Conservation (phyloP, 1,139 yeast species). For the Pichiaceae sp. region DNA sequence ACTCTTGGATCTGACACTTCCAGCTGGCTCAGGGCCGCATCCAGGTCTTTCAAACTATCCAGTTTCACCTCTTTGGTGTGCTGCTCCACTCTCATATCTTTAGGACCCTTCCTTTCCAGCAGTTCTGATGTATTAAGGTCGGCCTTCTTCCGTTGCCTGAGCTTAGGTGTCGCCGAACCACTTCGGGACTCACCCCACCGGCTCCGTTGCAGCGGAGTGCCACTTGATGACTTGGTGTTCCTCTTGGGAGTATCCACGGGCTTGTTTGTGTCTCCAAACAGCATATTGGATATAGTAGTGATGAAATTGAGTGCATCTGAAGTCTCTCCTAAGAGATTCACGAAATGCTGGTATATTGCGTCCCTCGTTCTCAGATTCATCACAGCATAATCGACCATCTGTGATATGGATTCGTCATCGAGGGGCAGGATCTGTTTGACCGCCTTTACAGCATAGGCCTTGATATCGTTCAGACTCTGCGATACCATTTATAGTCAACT, state of each 20-base stretch:
- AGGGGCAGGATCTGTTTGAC: constrained; percentile 39
- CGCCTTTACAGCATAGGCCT: constrained; percentile 27
- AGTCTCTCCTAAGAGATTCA: constrained; percentile 46
- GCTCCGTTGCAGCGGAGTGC: constrained; percentile 1
- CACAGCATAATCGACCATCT: constrained; percentile 42
- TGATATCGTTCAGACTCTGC: constrained; percentile 18
- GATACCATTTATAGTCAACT: constrained; percentile 11
- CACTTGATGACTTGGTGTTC: background rate
- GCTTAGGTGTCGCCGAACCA: constrained; percentile 1
- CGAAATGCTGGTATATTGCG: constrained; percentile 39
- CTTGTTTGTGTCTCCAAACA: constrained; percentile 14
- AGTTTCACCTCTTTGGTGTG: constrained; percentile 15
- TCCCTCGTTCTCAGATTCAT: constrained; percentile 31
- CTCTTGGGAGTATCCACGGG: background rate
- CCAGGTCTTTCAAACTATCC: constrained; percentile 48
- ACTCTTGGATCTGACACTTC: constrained; percentile 25
- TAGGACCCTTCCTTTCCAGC: constrained; percentile 14
- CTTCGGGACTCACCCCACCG: background rate
- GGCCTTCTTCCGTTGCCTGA: constrained; percentile 7
- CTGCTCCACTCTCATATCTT: constrained; percentile 8
- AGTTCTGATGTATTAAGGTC: constrained; percentile 21
- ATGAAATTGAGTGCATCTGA: constrained; percentile 36
- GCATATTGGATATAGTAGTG: constrained; percentile 25
- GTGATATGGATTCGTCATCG: constrained; percentile 30
- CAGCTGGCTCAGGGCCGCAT: constrained; percentile 40